A percentile compares a stretch with the other conserved stretches of the same genome.
These are phyloP conservation scores for Sporobolus alterniflorus DNA, from an alignment of 202 grass and related monocot species.

Conservation along the genomic window DNA sequence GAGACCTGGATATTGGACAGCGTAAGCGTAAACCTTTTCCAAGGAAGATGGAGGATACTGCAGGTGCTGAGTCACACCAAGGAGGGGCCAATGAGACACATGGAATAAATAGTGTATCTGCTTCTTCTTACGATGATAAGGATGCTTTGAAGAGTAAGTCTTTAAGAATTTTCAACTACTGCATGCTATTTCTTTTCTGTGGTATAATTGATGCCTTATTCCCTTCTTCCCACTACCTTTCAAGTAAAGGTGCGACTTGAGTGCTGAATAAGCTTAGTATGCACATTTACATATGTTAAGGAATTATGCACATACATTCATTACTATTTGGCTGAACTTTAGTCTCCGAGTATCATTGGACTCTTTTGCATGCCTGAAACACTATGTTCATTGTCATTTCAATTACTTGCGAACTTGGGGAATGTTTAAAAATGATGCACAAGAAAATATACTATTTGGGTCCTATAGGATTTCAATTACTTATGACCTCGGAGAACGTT, in stretches of 20 bases:
- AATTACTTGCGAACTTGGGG: background rate
- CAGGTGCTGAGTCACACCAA: conserved; percentile 58
- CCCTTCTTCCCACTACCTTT: background rate
- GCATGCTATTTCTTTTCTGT: background rate
- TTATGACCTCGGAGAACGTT: background rate
- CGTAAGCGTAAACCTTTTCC: conserved; percentile 62
- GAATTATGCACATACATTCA: background rate
- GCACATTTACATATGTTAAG: background rate
- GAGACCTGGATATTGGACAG: conserved; percentile 59
- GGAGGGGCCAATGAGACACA: conserved; percentile 58
- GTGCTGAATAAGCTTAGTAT: conserved; percentile 16
- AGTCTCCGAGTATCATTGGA: background rate
- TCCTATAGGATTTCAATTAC: no score
- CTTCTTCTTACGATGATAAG: conserved; percentile 88
- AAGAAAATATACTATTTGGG: background rate
- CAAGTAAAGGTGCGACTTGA: conserved; percentile 8
- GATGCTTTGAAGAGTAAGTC: conserved; percentile 93
- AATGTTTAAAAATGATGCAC: conserved; percentile 8
- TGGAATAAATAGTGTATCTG: conserved; percentile 60
- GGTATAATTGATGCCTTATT: background rate
- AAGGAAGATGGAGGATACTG: conserved; percentile 65
- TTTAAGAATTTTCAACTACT: background rate
- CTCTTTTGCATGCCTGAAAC: background rate
- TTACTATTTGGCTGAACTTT: conserved; percentile 26
- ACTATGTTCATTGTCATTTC: background rate